These are phyloP conservation scores for Pseudogymnoascus verrucosus DNA, from an alignment of 2,329 filamentous ascomycete genomes.

Conservation along the genomic window DNA sequence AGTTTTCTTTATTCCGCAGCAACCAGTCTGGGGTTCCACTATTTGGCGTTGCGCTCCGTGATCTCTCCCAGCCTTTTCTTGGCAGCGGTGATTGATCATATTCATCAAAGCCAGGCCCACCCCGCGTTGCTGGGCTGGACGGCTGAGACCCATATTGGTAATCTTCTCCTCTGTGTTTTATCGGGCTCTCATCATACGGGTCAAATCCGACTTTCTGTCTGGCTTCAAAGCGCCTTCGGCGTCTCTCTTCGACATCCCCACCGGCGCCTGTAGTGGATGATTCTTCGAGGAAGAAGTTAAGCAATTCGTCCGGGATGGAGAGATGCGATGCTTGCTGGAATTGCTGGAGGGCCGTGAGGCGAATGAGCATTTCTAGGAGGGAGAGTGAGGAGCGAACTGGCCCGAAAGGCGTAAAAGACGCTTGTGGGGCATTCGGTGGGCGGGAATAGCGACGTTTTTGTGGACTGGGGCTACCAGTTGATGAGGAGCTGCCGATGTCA, in stretches of 20 bases:
- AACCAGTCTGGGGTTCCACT: constrained; percentile 5
- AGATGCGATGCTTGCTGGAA: constrained; percentile 67
- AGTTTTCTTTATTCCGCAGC: constrained; percentile 14
- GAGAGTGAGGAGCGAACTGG: constrained; percentile 59
- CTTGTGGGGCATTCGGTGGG: background rate
- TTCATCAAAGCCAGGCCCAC: background rate
- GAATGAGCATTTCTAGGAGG: constrained; percentile 64
- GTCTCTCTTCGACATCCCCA: constrained; percentile 51
- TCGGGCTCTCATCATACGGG: constrained; percentile 62
- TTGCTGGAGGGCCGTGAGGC: constrained; percentile 64
- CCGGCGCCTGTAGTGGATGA: constrained; percentile 59
- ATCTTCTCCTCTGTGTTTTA: constrained; percentile 55
- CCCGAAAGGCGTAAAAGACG: constrained; percentile 34
- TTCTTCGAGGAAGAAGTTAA: constrained; percentile 68
- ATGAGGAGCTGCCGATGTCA: constrained; percentile 19
- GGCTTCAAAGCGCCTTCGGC: constrained; percentile 51
- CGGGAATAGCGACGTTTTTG: background rate
- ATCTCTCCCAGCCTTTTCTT: background rate
- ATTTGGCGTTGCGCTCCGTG: background rate
- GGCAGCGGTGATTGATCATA: background rate
- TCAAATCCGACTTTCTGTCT: constrained; percentile 59
- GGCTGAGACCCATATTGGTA: constrained; percentile 36
- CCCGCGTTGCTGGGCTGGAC: background rate
- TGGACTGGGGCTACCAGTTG: constrained; percentile 14
- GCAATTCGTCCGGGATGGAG: constrained; percentile 61